A percentile compares a stretch with the other conserved stretches of the same genome.
Conservation (phyloP, 1,284 basidiomycete species). For the Pseudozyma pruni region DNA sequence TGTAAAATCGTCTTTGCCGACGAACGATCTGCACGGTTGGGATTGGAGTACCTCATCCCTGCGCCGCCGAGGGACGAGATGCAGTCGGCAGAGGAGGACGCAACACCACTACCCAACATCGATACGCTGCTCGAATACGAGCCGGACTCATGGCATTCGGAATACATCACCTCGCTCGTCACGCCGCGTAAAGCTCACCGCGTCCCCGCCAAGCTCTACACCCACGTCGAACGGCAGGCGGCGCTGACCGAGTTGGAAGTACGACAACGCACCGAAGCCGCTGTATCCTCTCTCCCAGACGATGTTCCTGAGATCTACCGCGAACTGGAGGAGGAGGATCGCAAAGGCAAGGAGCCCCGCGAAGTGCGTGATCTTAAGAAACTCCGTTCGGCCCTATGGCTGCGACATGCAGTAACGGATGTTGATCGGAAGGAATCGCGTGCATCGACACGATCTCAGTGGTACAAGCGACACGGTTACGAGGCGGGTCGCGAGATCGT, state of each 20-base stretch:
- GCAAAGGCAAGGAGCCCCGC: slow-evolving; percentile 11
- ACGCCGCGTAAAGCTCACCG: slow-evolving; percentile 48
- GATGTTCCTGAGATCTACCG: slow-evolving; percentile 64
- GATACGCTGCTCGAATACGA: slow-evolving; percentile 33
- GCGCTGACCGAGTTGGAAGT: slow-evolving; percentile 20
- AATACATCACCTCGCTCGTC: slow-evolving; percentile 44
- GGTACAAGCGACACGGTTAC: slow-evolving; percentile 64
- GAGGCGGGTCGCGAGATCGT: slow-evolving; percentile 65
- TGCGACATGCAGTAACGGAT: slow-evolving; percentile 54
- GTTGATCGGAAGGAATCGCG: slow-evolving; percentile 57
- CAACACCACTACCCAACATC: slow-evolving; percentile 31
- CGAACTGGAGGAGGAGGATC: slow-evolving; percentile 63
- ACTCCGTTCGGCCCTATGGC: slow-evolving; percentile 48
- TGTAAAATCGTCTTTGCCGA: slow-evolving; percentile 64
- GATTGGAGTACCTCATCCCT: slow-evolving; percentile 51
- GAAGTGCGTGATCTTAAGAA: slow-evolving; percentile 37
- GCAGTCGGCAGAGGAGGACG: slow-evolving; percentile 2
- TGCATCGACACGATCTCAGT: slow-evolving; percentile 51
- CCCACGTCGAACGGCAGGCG: slow-evolving; percentile 52
- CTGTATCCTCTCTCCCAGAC: slow-evolving; percentile 39
- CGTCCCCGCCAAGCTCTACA: slow-evolving; percentile 59
- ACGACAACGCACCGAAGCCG: background rate
- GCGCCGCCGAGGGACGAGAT: slow-evolving; percentile 9
- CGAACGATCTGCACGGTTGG: slow-evolving; percentile 47
- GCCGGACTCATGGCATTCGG: slow-evolving; percentile 37